Evolutionary conservation across 768 basidiomycete species (phyloP), one percentile per base, ranked within the genome.

Genomic region (Sporobolomyces phaffii): DNA sequence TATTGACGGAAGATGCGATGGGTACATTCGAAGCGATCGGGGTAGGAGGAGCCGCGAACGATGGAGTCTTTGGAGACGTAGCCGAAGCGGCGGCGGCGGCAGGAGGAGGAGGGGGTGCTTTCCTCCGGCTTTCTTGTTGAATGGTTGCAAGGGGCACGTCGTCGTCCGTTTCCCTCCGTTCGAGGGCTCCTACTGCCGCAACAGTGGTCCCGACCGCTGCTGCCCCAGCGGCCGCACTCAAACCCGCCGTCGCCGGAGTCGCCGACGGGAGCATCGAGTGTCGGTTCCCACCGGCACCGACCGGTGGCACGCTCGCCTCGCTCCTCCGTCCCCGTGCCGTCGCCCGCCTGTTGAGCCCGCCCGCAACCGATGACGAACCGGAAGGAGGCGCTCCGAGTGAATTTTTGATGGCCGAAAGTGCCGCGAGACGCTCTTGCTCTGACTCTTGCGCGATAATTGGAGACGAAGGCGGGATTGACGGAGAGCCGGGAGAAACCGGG

Each of bases 381-480:
- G 75, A 72, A n/a, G 75, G 72, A 4, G 76, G 70, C 33, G 78
- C 62, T 26, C 76, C 73, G 11, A 81, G 73, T 2, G 78, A 77
- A 43, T 73, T 75, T 53, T 69, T 64, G 62, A 69, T 53, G 15
- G 52, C 31, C n/a, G 47, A 51, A 22, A 69, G 53, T 1, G 68
- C 68, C 26, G 59, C 63, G 22, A 50, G 53, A 9, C 68, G 62
- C 18, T 60, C 59, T 1, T 24, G 17, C 7, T 64, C 60, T 20
- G 47, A 49, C 33, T 69, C 68, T 45, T 59, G 57, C 14, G 48
- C n/a, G n/a, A 60, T 14, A 11, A 34, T 13, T 10, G 57, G 58
- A 5, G 64, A 60, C 7, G 31, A 26, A 5, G 52, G 33, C 5
- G 9, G 40, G 15, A 40, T 43, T 6, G 34, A 49, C 24, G 20